Conservation (phyloP, 768 basidiomycete genomes). For the Trametes cubensis region DNA sequence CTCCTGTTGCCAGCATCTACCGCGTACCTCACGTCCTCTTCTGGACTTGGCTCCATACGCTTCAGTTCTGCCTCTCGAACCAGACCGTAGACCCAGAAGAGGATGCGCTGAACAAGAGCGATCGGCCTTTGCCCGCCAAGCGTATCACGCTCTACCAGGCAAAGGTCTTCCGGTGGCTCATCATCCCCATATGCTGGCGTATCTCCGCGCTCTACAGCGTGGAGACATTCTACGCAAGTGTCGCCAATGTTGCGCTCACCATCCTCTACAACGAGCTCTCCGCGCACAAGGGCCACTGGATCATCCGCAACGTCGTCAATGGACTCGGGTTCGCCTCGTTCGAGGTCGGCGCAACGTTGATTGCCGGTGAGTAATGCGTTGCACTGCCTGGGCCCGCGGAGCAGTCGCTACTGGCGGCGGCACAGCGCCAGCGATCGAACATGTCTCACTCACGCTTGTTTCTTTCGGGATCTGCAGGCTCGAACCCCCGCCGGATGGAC, state of each 20-base stretch:
- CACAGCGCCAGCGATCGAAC: neutral
- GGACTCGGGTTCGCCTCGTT: constrained; percentile 25
- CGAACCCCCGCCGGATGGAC: constrained; percentile 26
- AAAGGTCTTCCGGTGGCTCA: constrained; percentile 26
- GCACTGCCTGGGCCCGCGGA: neutral
- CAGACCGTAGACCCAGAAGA: constrained; percentile 31
- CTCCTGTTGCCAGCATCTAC: constrained; percentile 7
- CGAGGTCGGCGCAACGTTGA: constrained; percentile 31
- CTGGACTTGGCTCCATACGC: constrained; percentile 36
- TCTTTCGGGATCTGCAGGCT: neutral
- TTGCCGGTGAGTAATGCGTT: constrained; percentile 14
- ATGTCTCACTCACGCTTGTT: neutral
- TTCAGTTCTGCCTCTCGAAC: constrained; percentile 35
- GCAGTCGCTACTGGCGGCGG: too few species aligned
- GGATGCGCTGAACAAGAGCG: constrained; percentile 31
- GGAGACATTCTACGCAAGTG: constrained; percentile 20
- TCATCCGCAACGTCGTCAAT: constrained; percentile 24
- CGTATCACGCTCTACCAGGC: constrained; percentile 25
- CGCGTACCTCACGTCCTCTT: constrained; percentile 21
- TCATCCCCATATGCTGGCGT: constrained; percentile 26
- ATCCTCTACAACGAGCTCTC: constrained; percentile 30
- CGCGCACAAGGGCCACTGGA: constrained; percentile 23
- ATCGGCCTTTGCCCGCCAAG: constrained; percentile 31
- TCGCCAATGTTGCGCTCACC: constrained; percentile 20
- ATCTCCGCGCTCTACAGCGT: constrained; percentile 17